A percentile compares a stretch with the other conserved stretches of the same genome.
Evolutionary conservation across 768 basidiomycete genomes (phyloP).

Genomic region (Suillus fuscotomentosus): DNA sequence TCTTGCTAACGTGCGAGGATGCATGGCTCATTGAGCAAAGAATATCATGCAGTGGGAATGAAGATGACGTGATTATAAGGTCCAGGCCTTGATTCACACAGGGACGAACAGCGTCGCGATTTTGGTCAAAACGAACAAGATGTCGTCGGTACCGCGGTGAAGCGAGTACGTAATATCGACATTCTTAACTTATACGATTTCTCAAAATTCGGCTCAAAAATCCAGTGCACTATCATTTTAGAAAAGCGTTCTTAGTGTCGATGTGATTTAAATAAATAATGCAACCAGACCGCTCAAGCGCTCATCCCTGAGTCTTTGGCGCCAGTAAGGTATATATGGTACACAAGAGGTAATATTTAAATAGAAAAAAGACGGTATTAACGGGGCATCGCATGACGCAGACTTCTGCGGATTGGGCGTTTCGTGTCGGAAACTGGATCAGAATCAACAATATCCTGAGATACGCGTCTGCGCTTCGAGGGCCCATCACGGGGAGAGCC

Average conservation of each 20-base stretch:
- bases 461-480: background rate
- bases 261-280: background rate
- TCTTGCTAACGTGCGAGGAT: conserved; percentile 15
- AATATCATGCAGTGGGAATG: conserved; percentile 11
- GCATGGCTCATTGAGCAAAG: conserved; percentile 7
- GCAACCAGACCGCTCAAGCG: background rate
- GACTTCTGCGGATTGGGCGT: background rate
- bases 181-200: background rate
- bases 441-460: background rate
- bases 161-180: background rate
- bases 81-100: background rate
- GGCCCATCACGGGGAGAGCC: background rate
- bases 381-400: background rate
- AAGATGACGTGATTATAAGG: background rate
- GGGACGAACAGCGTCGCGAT: background rate
- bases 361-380: background rate
- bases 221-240: background rate
- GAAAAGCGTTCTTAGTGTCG: background rate
- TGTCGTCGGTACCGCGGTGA: background rate
- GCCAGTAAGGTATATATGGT: background rate
- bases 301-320: background rate
- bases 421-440: background rate
- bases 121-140: background rate
- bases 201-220: background rate
- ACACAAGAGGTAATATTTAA: background rate